Base-by-base conservation (phyloP, 306 rosid species). In the Prinsepia uniflora region DNA sequence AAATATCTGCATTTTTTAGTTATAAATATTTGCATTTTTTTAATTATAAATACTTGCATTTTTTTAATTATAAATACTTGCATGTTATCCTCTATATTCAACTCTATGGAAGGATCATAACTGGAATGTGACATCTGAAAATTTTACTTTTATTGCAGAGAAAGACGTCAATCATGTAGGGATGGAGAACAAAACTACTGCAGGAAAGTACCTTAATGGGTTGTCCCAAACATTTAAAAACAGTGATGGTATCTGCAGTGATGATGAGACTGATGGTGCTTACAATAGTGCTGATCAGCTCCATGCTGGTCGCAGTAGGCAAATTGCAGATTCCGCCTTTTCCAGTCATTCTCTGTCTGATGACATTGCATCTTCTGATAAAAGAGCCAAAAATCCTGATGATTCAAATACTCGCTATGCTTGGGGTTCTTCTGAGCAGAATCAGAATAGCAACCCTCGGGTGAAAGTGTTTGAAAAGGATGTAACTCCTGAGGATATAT, bases 401-500 rank as follows among this genome's bases (percentile, higher is more conserved):
- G 76, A 52, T 70, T 77, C 84, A 72, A 75, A 44, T 75, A 72
- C 85, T 60, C 75, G 48, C 55, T 75, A 71, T 58, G 66, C 55
- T 52, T 44, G 73, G 61, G 72, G 83, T 46, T 80, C 56, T 48
- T 49, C 72, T 39, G 78, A 70, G 77, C 72, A 78, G 61, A 67
- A 73, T 73, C 78, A 44, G 77, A 72, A 41, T 62, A 65, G 14
- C 42, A 78, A 72, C 34, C 60, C 54, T 60, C 77, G 63, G 45
- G 68, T 19, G 36, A 78, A 75, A 63, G 80, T 63, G 13, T 48
- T 78, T 56, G 76, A 63, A 40, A 77, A 45, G 69, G 76, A 48
- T 56, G 68, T 48, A 49, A 74, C 72, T 41, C 80, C 71, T 5
- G 87, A 81, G 80, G 81, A 71, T 69, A 63, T 83, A 72, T 78